Percentiles rank a stretch among this genome's conserved stretches.
These are phyloP conservation scores for Emmonsia crescens DNA, from an alignment of 2,329 filamentous ascomycete genomes.

Conservation along the genomic window DNA sequence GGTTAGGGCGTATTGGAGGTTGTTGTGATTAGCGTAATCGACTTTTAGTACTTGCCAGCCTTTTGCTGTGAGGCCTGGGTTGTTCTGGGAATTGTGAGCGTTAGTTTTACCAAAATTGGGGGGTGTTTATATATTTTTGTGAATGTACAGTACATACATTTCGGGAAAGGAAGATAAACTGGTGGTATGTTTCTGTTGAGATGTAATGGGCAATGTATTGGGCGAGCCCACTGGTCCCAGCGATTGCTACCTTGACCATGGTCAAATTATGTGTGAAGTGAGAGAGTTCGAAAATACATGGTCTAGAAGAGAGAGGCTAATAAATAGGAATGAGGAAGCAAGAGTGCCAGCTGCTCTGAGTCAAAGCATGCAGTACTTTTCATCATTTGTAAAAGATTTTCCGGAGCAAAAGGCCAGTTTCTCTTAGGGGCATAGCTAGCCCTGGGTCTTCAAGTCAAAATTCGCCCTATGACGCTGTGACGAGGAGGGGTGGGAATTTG, in stretches of 20 bases:
- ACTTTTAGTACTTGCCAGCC: constrained; percentile 56
- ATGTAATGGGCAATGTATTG: constrained; percentile 50
- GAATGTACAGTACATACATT: constrained; percentile 37
- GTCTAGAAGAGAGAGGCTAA: background rate
- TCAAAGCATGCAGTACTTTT: background rate
- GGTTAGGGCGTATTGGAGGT: constrained; percentile 54
- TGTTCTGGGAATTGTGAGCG: constrained; percentile 19
- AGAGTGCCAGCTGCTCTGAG: background rate
- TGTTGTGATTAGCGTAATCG: constrained; percentile 51
- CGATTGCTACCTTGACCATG: constrained; percentile 52
- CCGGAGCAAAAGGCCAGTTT: background rate
- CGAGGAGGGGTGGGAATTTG: background rate
- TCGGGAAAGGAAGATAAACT: constrained; percentile 60
- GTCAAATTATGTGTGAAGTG: constrained; percentile 9
- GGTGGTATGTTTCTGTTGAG: constrained; percentile 51
- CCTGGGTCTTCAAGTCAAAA: background rate
- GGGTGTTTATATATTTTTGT: background rate
- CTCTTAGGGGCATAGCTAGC: background rate
- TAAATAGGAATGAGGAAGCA: background rate
- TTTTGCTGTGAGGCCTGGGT: constrained; percentile 26
- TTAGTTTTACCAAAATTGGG: constrained; percentile 6
- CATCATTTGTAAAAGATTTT: background rate
- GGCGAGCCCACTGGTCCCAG: constrained; percentile 50
- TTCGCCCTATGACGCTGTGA: background rate
- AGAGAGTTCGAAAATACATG: background rate